These are phyloP conservation scores for Chlamydomonas sphaeroides DNA, from an alignment of 139 green algal genomes.

Conservation along the genomic window DNA sequence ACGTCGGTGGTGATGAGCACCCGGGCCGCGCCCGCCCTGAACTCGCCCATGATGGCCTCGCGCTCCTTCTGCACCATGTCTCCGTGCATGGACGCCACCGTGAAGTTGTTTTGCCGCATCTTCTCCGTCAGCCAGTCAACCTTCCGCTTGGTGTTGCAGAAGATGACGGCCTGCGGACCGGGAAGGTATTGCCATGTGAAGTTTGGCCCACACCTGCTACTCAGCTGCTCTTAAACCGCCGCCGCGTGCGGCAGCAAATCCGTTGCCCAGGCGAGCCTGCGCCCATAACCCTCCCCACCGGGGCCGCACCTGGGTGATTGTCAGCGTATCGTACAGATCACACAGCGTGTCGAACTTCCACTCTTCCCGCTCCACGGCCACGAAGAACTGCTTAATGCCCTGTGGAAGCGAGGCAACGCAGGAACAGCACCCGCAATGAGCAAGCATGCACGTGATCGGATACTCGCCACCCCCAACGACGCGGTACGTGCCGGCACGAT, in stretches of 20 bases:
- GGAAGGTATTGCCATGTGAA: too few relatives aligned
- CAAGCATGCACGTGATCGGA: too few relatives aligned
- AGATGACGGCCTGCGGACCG: slow-evolving; percentile 97
- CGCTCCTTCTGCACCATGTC: slow-evolving; percentile 76
- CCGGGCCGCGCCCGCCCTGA: slow-evolving; percentile 84
- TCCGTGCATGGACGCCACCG: too few relatives aligned
- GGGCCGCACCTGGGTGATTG: slow-evolving; percentile 88
- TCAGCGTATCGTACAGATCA: slow-evolving; percentile 99
- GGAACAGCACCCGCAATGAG: too few relatives aligned
- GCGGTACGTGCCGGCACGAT: too few relatives aligned
- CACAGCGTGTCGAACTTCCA: slow-evolving; percentile 99
- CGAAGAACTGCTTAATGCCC: slow-evolving; percentile 99
- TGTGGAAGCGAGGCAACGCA: too few relatives aligned
- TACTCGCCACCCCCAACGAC: too few relatives aligned
- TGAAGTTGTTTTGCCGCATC: not conserved
- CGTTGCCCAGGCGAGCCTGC: too few relatives aligned
- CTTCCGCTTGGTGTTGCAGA: slow-evolving; percentile 98
- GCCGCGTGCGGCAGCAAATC: too few relatives aligned
- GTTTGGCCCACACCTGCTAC: too few relatives aligned
- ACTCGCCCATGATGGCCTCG: slow-evolving; percentile 98
- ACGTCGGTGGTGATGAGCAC: slow-evolving; percentile 99
- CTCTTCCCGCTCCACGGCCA: slow-evolving; percentile 98
- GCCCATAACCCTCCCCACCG: not conserved
- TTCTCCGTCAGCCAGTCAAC: slow-evolving; percentile 96
- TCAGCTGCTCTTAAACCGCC: too few relatives aligned